Conservation (phyloP, 768 basidiomycete species). For the Kwoniella mangroviensis region DNA sequence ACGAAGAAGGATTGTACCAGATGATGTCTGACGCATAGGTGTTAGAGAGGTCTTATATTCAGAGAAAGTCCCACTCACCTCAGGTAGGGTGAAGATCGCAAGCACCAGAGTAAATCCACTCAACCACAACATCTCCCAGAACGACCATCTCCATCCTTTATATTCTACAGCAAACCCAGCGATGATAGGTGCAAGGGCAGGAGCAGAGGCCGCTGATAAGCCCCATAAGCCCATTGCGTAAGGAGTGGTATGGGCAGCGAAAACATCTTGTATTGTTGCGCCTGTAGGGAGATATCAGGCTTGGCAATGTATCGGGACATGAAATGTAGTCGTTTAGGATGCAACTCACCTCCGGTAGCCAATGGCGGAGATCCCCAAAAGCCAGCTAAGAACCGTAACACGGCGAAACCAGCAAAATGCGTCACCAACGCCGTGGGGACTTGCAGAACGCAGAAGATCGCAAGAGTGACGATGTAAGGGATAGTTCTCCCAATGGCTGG, state of each 20-base stretch:
- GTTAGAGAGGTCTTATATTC: not conserved
- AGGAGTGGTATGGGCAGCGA: slow-evolving; percentile 38
- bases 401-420: slow-evolving; percentile 54
- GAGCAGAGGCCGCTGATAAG: slow-evolving; percentile 49
- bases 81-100: slow-evolving; percentile 56
- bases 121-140: slow-evolving; percentile 58
- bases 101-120: slow-evolving; percentile 46
- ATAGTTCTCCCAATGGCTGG: slow-evolving; percentile 57
- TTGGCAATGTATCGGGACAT: no score
- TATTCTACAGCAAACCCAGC: slow-evolving; percentile 55
- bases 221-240: slow-evolving; percentile 55
- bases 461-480: slow-evolving; percentile 57
- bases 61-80: slow-evolving; percentile 31
- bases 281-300: slow-evolving; percentile 11
- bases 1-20: slow-evolving; percentile 55
- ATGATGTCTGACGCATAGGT: slow-evolving; percentile 43
- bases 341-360: slow-evolving; percentile 55
- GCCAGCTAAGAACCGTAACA: slow-evolving; percentile 57
- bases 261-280: slow-evolving; percentile 55
- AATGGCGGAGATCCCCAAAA: slow-evolving; percentile 58
- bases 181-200: slow-evolving; percentile 54
- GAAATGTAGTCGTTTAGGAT: no score
- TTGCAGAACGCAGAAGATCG: slow-evolving; percentile 57
- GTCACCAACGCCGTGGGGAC: slow-evolving; percentile 52
- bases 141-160: slow-evolving; percentile 58